Percentiles rank a stretch among this genome's conserved stretches.
These are phyloP conservation scores for Coemansia sp. DNA, from an alignment of 371 early-diverging fungal genomes.

Conservation along the genomic window DNA sequence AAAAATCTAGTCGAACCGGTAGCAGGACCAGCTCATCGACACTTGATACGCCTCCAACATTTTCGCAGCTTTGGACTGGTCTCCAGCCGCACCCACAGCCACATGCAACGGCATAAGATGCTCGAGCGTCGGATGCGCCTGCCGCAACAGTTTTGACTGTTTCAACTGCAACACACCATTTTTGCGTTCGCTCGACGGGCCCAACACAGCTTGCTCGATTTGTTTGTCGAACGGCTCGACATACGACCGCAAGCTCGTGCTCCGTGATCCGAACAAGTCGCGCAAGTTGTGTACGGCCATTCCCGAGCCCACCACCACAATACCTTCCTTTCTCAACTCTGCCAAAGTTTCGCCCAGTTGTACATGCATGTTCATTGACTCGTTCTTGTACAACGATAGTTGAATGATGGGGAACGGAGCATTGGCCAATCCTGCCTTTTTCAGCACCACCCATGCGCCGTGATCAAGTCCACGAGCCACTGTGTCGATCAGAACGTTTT, in stretches of 20 bases:
- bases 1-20: background rate
- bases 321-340: conserved; percentile 54
- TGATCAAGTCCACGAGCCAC: conserved; percentile 62
- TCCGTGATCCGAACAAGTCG: conserved; percentile 47
- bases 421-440: conserved; percentile 57
- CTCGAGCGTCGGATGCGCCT: conserved; percentile 54
- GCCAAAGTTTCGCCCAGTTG: conserved; percentile 41
- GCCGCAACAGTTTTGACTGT: conserved; percentile 29
- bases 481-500: conserved; percentile 51
- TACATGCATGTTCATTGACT: conserved; percentile 51
- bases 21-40: conserved; percentile 47
- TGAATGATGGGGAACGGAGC: conserved; percentile 62
- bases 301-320: conserved; percentile 62
- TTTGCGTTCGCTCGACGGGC: conserved; percentile 21
- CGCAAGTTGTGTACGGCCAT: conserved; percentile 62
- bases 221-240: conserved; percentile 54
- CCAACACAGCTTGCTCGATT: conserved; percentile 42
- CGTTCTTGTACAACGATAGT: conserved; percentile 54
- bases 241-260: conserved; percentile 47
- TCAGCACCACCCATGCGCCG: conserved; percentile 65
- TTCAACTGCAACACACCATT: conserved; percentile 44
- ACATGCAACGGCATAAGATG: conserved; percentile 56
- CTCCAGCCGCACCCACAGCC: conserved; percentile 54
- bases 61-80: conserved; percentile 18
- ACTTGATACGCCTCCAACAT: conserved; percentile 48